phyloP scores from a whole-genome alignment of 1,139 yeast species.

The Kodamaea arcana region DNA sequence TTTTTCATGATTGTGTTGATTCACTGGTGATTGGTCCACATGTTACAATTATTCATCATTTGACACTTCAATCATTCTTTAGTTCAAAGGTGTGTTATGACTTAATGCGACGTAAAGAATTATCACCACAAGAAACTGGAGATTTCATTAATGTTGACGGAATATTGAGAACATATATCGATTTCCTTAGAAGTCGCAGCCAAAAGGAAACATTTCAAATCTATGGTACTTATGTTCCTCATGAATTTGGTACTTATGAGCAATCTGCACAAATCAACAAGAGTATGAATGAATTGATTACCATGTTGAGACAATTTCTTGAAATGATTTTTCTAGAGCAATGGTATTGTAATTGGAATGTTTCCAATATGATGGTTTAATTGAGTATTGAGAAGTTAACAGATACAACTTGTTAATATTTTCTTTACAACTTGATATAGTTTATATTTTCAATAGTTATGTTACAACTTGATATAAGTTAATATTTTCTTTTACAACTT shows the following conservation, averaged over 20 bases:
- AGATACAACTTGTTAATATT: too few relatives aligned
- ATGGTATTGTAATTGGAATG: too few relatives aligned
- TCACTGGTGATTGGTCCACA: too few relatives aligned
- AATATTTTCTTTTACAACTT: too few relatives aligned
- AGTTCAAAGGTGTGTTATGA: neutral
- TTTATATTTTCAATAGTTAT: too few relatives aligned
- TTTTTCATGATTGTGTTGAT: neutral
- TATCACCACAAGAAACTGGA: too few relatives aligned
- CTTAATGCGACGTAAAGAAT: too few relatives aligned
- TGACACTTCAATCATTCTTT: neutral
- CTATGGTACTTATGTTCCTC: neutral
- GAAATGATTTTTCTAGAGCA: neutral
- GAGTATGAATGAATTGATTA: neutral
- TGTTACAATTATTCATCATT: neutral
- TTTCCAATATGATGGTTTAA: too few relatives aligned
- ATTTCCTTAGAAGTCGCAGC: neutral
- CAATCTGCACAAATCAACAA: neutral
- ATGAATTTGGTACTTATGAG: neutral
- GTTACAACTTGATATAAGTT: too few relatives aligned
- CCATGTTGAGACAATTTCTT: neutral
- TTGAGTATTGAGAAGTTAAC: too few relatives aligned
- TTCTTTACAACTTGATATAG: too few relatives aligned
- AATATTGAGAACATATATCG: neutral
- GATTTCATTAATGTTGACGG: neutral
- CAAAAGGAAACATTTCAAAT: neutral